Base-by-base conservation (phyloP, 768 basidiomycete genomes). In the Kwoniella europaea region DNA sequence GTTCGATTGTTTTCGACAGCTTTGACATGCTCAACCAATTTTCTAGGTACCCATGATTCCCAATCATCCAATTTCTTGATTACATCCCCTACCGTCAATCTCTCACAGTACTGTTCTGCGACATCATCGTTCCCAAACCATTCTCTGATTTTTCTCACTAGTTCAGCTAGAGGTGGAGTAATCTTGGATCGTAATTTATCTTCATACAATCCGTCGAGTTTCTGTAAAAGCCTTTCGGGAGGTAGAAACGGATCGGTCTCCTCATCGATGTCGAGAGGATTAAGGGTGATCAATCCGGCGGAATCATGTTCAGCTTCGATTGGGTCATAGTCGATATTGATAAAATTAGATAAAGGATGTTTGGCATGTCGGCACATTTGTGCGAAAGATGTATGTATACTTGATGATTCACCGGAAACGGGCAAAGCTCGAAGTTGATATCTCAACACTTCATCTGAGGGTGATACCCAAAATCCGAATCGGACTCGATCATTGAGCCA, bases 401-500 rank as follows among this genome's bases (percentile, higher is more conserved):
- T 16, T 41, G 29, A 43, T 53, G 57, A 44, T 44, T 52, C n/a
- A 42, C 12, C 41, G 16, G 22, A 15, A 50, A 67, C 4, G 18
- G 42, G 16, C 35, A 9, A 35, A 35, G 7, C 35, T n/a, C 20
- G n/a, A 50, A 18, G 0, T 50, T 50, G 46, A 58, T 29, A 24
- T 58, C 29, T 7, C 24, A 12, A 20, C 22, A 73, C 52, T 67
- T 76, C 75, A 29, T 71, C 73, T 9, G 65, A 63, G 7, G 75
- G 75, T 1, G 62, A 42, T 4, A 76, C 65, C 75, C 75, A 76
- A 24, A 71, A 71, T 4, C 70, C 75, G 22, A 59, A 70, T 20
- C 67, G 41, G 46, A 76, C 58, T 41, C 75, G 55, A 55, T 71
- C 72, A n/a, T 60, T 63, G 43, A 74, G 24, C 42, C 54, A 72